A percentile compares a stretch with the other conserved stretches of the same genome.
Evolutionary conservation across 257 asterid species (phyloP).

Genomic region (Solanum pimpinellifolium): DNA sequence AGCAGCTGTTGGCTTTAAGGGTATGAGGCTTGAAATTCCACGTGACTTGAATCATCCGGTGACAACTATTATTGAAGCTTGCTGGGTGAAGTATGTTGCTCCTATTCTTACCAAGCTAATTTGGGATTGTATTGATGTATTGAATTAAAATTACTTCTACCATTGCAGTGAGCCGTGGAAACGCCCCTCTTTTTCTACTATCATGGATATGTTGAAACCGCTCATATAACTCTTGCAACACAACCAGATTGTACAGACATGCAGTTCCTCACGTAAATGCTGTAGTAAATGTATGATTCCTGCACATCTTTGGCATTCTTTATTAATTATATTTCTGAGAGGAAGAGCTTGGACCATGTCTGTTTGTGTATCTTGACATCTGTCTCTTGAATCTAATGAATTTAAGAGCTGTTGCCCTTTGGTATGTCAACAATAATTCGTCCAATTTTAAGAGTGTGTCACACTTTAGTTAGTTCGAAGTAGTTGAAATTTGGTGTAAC

Average conservation of each 20-base stretch:
- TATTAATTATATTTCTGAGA: neutral
- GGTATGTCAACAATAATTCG: neutral
- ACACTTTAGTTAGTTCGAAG: neutral
- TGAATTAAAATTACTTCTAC: neutral
- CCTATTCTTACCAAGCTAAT: neutral
- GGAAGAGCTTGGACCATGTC: neutral
- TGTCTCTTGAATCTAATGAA: neutral
- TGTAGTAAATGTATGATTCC: neutral
- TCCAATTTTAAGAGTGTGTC: neutral
- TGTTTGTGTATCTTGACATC: neutral
- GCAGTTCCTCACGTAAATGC: constrained; percentile 27
- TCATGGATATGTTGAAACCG: constrained; percentile 70
- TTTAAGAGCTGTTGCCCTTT: neutral
- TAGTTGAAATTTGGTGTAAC: neutral
- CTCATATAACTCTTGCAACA: constrained; percentile 41
- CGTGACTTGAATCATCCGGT: constrained; percentile 40
- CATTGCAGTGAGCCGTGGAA: constrained; percentile 85
- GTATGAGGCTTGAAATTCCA: constrained; percentile 48
- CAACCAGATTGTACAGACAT: constrained; percentile 36
- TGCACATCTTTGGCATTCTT: neutral
- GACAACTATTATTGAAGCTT: constrained; percentile 64
- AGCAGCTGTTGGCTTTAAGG: constrained; percentile 87
- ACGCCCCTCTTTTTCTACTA: constrained; percentile 69
- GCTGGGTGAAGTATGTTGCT: constrained; percentile 66
- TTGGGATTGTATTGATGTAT: neutral